Base-by-base conservation (phyloP, 768 basidiomycete genomes). In the Lactarius sp. region DNA sequence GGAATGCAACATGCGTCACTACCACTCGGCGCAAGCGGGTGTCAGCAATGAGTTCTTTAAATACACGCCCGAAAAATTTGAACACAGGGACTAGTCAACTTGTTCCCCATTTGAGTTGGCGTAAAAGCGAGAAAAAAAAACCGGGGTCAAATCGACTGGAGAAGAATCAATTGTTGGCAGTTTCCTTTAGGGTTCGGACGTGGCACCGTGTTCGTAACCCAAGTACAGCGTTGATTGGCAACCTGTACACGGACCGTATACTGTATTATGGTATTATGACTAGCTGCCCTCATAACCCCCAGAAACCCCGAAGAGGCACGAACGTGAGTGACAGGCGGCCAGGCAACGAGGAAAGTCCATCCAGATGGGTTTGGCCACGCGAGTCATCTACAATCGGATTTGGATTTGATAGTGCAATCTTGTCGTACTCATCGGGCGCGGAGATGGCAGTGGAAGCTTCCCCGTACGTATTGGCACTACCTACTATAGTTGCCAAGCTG, bases 61-160 rank as follows among this genome's bases (percentile, higher is more conserved):
- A 47, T 47, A 47, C 9, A 22, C 16, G 41, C 54, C 34, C 12
- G 49, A 52, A 57, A 50, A 9, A n/a, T 52, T 56, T 14, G 50
- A 52, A 50, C 31, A 44, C 36, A 39, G 36, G 55, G 33, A 31
- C 14, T 22, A 46, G 13, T 18, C 39, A 52, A 5, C n/a, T 20
- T 33, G 6, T 54, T 49, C 62, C 52, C 62, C 62, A 59, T 63
- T 59, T 59, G 62, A 34, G 36, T 37, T 31, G 42, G 34, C 20
- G 27, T 8, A 27, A 13, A 31, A 31, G 10, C 7, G 42, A 57
- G 20, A 27, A 22, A 47, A 47, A 47, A 47, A 18, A 12, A 41
- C 18, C 4, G n/a, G 56, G 22, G 3, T 49, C 44, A 47, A 22
- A 22, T 47, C 16, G 9, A 9, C 60, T 47, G 53, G 47, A 37